Conservation (phyloP, 2,329 filamentous ascomycete genomes). For the Ophiostoma quercus region DNA sequence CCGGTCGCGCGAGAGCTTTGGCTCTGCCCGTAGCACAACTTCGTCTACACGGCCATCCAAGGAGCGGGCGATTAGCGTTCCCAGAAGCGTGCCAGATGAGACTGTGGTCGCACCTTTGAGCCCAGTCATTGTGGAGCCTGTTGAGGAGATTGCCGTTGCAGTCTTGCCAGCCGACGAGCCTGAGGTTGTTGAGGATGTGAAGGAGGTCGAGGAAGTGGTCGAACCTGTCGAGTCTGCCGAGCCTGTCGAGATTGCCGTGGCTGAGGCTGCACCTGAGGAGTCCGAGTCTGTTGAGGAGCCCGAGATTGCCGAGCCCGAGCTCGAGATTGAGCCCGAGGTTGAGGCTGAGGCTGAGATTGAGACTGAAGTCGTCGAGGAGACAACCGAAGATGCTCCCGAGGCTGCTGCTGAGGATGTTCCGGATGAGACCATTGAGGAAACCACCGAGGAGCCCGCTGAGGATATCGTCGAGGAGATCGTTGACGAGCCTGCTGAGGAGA, state of each 20-base stretch:
- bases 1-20: conserved; percentile 11
- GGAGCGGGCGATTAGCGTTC: neutral
- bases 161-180: neutral
- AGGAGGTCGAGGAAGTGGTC: neutral
- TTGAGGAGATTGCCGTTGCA: neutral
- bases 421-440: neutral
- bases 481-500: neutral
- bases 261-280: neutral
- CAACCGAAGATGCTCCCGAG: neutral
- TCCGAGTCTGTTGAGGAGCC: neutral
- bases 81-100: neutral
- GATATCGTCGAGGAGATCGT: no score
- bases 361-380: neutral
- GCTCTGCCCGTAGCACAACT: conserved; percentile 3
- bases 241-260: neutral
- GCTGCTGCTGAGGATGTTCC: neutral
- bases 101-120: neutral
- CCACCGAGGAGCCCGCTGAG: neutral
- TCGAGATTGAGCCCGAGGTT: neutral
- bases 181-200: neutral
- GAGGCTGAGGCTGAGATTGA: neutral
- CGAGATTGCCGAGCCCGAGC: neutral
- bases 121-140: neutral
- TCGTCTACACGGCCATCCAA: neutral
- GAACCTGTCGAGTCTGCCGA: neutral